Percentiles rank a stretch among this genome's conserved stretches.
phyloP scores from a whole-genome alignment of 805 yeast genomes.

The Candida cerambycidarum region DNA sequence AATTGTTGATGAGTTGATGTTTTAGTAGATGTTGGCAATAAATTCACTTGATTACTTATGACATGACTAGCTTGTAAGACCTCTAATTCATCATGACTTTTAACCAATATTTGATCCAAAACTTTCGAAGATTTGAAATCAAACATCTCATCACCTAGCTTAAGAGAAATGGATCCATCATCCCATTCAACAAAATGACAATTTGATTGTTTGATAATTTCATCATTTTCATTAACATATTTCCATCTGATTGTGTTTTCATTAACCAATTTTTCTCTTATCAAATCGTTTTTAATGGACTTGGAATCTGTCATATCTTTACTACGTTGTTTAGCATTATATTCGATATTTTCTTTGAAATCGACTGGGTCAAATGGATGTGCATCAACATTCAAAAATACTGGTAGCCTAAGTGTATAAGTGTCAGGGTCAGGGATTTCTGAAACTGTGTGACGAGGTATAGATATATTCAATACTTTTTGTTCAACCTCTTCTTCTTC shows the following conservation, averaged over 20 bases:
- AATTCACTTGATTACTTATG: constrained; percentile 63
- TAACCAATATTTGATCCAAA: constrained; percentile 70
- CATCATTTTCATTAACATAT: constrained; percentile 72
- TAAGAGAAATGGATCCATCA: constrained; percentile 85
- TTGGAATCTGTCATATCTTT: constrained; percentile 27
- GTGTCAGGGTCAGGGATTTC: constrained; percentile 35
- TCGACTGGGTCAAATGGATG: constrained; percentile 78
- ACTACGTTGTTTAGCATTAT: constrained; percentile 30
- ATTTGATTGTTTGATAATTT: constrained; percentile 81
- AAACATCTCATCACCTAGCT: constrained; percentile 83
- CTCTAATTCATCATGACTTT: constrained; percentile 69
- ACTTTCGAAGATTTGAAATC: constrained; percentile 68
- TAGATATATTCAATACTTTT: constrained; percentile 37
- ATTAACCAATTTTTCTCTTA: constrained; percentile 65
- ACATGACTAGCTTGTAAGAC: constrained; percentile 68
- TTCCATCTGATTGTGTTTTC: constrained; percentile 95
- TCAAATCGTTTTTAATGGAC: constrained; percentile 44
- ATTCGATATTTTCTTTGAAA: constrained; percentile 52
- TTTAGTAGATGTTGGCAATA: constrained; percentile 88
- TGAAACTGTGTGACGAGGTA: constrained; percentile 52
- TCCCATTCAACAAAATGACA: constrained; percentile 92
- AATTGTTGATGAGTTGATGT: constrained; percentile 80
- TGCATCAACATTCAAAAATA: constrained; percentile 79
- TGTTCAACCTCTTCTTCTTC: constrained; percentile 32
- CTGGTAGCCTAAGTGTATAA: constrained; percentile 68